Base-by-base conservation (phyloP, 1,284 basidiomycete species). In the Marasmius tenuissimus region DNA sequence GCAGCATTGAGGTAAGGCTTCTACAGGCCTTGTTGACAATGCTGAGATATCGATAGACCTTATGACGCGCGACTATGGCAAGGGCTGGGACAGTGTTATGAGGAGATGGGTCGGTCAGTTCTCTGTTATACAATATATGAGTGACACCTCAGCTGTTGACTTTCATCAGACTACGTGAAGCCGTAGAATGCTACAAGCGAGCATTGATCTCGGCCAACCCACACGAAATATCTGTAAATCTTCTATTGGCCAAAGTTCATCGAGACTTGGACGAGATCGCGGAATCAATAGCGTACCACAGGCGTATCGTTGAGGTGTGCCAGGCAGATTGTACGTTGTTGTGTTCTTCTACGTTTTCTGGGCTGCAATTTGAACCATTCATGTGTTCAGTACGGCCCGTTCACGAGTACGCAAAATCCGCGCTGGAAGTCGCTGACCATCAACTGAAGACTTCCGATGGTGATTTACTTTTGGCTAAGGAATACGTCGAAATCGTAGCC, bases 1-100 rank as follows among this genome's bases (percentile, higher is more conserved):
- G 96, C 96, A 18, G 92, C 95, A 27, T 81, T 98, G 63, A 83
- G 93, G 93, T 95, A 67, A 62, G 84, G 18, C 42, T 45, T 61
- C 48, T 16, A 6, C 40, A 27, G 45, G 34, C 12, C 14, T 52
- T 55, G 52, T 48, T 33, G 34, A 48, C 47, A 16, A 34, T 52
- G 57, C 63, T 63, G 53, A 67, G 9, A 9, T 62, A 45, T 40
- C 47, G 11, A 37, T 66, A 96, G 96, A 42, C 97, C 97, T 12
- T 98, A 98, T 73, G 97, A 99, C 73, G 91, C 96, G 50, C 86
- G 97, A 27, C 85, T 99, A 78, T 99, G 97, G 97, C 90, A 94
- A 69, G 96, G 95, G 6, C 88, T 98, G 68, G 97, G 93, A 8
- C 88, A 90, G 68, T 96, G 96, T 70, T 99, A 98, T 74, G 94